Percentiles rank a stretch among this genome's conserved stretches.
Conservation (phyloP, 2,329 filamentous ascomycete species). For the Penicillium sp. region DNA sequence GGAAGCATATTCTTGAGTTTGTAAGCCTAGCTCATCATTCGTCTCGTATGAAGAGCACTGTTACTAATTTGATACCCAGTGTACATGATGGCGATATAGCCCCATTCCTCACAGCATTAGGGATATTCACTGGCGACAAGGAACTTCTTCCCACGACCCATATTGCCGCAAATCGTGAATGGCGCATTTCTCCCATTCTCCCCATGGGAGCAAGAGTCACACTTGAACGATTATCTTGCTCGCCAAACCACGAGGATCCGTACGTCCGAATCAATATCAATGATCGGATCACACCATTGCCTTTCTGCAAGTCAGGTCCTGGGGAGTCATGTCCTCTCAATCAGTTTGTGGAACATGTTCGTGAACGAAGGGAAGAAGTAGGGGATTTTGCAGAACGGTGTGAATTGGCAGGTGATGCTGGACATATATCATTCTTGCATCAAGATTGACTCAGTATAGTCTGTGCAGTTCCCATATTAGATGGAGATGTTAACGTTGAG, state of each 20-base stretch:
- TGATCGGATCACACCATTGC: slow-evolving; percentile 54
- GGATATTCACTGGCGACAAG: slow-evolving; percentile 47
- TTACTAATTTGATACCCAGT: slow-evolving; percentile 19
- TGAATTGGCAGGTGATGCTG: slow-evolving; percentile 44
- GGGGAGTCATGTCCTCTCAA: slow-evolving; percentile 50
- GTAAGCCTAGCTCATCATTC: slow-evolving; percentile 35
- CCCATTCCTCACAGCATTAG: slow-evolving; percentile 54
- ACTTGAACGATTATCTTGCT: slow-evolving; percentile 54
- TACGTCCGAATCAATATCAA: slow-evolving; percentile 59
- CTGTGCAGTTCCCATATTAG: background rate
- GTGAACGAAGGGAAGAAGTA: slow-evolving; percentile 42
- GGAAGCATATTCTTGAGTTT: slow-evolving; percentile 59
- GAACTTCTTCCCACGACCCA: slow-evolving; percentile 49
- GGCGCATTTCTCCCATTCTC: slow-evolving; percentile 56
- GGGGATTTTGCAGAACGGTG: slow-evolving; percentile 53
- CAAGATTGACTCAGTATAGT: slow-evolving; percentile 33
- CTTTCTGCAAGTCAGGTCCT: slow-evolving; percentile 50
- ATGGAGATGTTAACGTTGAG: background rate
- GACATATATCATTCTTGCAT: slow-evolving; percentile 51
- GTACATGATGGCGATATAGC: slow-evolving; percentile 62
- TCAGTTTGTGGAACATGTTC: slow-evolving; percentile 46
- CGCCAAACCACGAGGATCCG: slow-evolving; percentile 21
- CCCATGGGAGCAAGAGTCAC: slow-evolving; percentile 60
- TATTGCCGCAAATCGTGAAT: slow-evolving; percentile 47
- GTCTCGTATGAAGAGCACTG: background rate